A percentile compares a stretch with the other conserved stretches of the same genome.
Evolutionary conservation across 208 protist species (phyloP).

Genomic region (Wallacemonas sp.): DNA sequence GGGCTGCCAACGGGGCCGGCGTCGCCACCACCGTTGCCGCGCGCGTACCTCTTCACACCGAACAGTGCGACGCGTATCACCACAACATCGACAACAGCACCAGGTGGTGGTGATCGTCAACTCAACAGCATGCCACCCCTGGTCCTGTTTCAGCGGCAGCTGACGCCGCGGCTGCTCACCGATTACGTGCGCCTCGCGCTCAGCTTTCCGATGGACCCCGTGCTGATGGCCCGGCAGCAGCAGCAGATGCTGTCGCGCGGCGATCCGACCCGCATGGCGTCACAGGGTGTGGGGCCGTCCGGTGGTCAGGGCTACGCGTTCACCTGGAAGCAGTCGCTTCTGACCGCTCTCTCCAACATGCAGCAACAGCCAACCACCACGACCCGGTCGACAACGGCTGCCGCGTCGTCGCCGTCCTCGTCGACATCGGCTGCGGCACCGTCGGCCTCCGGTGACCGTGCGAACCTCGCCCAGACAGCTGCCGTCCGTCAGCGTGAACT

Average conservation of each 20-base stretch:
- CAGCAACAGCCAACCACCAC: background rate
- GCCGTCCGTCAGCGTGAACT: slow-evolving; percentile 10
- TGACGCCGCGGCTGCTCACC: slow-evolving; percentile 43
- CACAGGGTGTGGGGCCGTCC: background rate
- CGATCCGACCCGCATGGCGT: background rate
- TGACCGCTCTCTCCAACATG: background rate
- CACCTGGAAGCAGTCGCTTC: background rate
- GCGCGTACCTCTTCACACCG: slow-evolving; percentile 56
- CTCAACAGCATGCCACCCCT: slow-evolving; percentile 13
- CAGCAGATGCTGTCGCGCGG: slow-evolving; percentile 17
- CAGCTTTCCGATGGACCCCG: background rate
- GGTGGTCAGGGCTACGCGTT: slow-evolving; percentile 9
- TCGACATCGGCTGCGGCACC: background rate
- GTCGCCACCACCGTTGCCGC: slow-evolving; percentile 25
- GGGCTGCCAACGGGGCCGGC: slow-evolving; percentile 1
- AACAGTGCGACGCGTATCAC: slow-evolving; percentile 2
- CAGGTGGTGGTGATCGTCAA: background rate
- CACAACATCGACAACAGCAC: background rate
- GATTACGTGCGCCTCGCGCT: slow-evolving; percentile 20
- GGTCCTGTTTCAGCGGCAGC: slow-evolving; percentile 29
- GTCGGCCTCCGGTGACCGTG: background rate
- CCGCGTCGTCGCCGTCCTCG: background rate
- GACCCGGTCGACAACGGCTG: background rate
- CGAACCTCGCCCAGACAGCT: background rate
- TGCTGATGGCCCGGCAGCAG: background rate